A percentile compares a stretch with the other conserved stretches of the same genome.
These are phyloP conservation scores for Bretziella fagacearum DNA, from an alignment of 2,329 filamentous ascomycete species.

Conservation along the genomic window DNA sequence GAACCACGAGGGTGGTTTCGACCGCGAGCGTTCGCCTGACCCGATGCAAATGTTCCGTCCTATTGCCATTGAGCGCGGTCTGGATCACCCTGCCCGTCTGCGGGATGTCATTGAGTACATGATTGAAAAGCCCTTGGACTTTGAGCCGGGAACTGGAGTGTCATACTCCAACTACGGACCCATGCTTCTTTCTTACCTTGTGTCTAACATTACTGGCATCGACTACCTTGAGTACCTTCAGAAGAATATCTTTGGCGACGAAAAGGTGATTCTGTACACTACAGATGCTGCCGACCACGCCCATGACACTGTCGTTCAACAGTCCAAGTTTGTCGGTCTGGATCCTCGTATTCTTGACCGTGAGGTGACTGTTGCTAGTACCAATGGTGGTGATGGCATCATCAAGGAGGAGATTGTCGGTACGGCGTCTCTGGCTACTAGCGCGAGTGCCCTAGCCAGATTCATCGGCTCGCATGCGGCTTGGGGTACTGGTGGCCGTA, in stretches of 20 bases:
- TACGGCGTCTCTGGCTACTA: slow-evolving; percentile 13
- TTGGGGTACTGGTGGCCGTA: slow-evolving; percentile 5
- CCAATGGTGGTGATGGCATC: slow-evolving; percentile 15
- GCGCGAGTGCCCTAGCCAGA: slow-evolving; percentile 8
- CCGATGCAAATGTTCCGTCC: slow-evolving; percentile 13
- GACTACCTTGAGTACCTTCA: slow-evolving; percentile 13
- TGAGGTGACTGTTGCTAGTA: background rate
- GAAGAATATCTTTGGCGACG: slow-evolving; percentile 10
- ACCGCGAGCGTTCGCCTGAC: slow-evolving; percentile 10
- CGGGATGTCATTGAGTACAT: slow-evolving; percentile 16
- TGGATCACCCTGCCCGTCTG: slow-evolving; percentile 12
- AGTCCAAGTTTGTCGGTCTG: slow-evolving; percentile 12
- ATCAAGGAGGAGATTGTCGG: slow-evolving; percentile 15
- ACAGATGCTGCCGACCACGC: slow-evolving; percentile 12
- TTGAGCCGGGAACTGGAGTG: background rate
- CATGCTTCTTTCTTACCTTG: slow-evolving; percentile 17
- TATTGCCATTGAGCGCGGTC: slow-evolving; percentile 4
- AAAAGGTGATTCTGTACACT: slow-evolving; percentile 14
- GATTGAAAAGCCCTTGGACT: slow-evolving; percentile 13
- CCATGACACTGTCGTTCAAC: slow-evolving; percentile 13
- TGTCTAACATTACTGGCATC: slow-evolving; percentile 13
- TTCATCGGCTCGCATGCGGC: slow-evolving; percentile 15
- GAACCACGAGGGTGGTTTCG: slow-evolving; percentile 10
- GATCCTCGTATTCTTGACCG: slow-evolving; percentile 11
- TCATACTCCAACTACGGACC: slow-evolving; percentile 16